Conservation (phyloP, 768 basidiomycete genomes). For the Hydnomerulius pinastri region DNA sequence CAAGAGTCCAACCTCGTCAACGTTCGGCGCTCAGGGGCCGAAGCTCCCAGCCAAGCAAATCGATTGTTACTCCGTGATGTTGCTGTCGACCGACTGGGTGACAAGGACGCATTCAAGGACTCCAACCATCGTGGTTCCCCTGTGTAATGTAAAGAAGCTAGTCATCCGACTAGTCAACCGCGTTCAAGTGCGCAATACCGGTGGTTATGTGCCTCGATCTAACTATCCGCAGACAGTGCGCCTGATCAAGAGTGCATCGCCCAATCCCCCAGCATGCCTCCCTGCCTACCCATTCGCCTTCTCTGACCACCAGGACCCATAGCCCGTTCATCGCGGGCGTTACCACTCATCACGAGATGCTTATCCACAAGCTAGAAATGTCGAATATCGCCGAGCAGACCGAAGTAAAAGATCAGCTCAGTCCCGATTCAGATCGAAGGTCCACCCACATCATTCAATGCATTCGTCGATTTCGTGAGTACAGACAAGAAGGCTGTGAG, state of each 20-base stretch:
- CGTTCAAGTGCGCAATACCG: background rate
- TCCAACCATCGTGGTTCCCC: too few species aligned
- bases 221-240: too few species aligned
- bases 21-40: too few species aligned
- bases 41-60: too few species aligned
- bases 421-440: background rate
- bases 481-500: constrained; percentile 86
- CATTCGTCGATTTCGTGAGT: constrained; percentile 85
- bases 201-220: background rate
- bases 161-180: too few species aligned
- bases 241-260: constrained; percentile 50
- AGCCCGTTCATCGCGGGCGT: constrained; percentile 51
- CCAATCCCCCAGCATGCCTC: constrained; percentile 55
- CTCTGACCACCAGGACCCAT: constrained; percentile 47
- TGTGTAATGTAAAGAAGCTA: too few species aligned
- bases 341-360: constrained; percentile 60
- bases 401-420: background rate
- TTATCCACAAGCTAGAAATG: constrained; percentile 73
- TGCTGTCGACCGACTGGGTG: too few species aligned
- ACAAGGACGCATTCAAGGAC: too few species aligned
- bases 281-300: constrained; percentile 52
- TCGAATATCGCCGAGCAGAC: background rate
- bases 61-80: too few species aligned
- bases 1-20: background rate
- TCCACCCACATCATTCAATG: constrained; percentile 82